These are phyloP conservation scores for Pichia sp. DNA, from an alignment of 1,139 yeast species.

Conservation along the genomic window DNA sequence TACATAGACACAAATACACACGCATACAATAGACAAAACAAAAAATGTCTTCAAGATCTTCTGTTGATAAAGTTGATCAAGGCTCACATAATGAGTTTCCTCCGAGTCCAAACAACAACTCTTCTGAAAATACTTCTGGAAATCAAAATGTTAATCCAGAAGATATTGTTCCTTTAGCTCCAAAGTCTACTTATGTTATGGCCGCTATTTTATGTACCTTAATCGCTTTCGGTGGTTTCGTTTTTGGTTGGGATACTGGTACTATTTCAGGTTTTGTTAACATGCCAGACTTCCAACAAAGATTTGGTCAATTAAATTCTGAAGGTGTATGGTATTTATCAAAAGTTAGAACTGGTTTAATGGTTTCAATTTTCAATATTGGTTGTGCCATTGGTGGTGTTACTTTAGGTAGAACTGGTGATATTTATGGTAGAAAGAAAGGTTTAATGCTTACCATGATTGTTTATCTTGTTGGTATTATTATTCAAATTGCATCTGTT, in stretches of 20 bases:
- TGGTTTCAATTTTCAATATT: constrained; percentile 62
- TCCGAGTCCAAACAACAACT: neutral
- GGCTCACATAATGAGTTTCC: constrained; percentile 2
- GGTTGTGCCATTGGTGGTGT: constrained; percentile 72
- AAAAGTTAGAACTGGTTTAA: constrained; percentile 54
- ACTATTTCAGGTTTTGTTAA: constrained; percentile 73
- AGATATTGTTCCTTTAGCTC: constrained; percentile 12
- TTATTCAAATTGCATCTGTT: constrained; percentile 57
- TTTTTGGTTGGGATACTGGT: constrained; percentile 76
- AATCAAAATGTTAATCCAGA: neutral
- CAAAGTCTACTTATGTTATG: constrained; percentile 12
- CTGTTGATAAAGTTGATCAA: constrained; percentile 4
- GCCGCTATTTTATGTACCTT: constrained; percentile 34
- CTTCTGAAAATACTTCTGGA: constrained; percentile 2
- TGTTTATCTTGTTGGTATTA: constrained; percentile 56
- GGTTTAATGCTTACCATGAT: constrained; percentile 50
- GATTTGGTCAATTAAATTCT: constrained; percentile 40
- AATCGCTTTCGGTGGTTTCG: constrained; percentile 66
- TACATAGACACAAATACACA: neutral
- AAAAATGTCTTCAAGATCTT: constrained; percentile 12
- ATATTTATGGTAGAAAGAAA: constrained; percentile 55
- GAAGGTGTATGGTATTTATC: constrained; percentile 38
- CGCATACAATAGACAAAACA: neutral
- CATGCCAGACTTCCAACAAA: constrained; percentile 53
- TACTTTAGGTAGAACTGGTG: constrained; percentile 49